Evolutionary conservation across 1,284 basidiomycete genomes (phyloP).

Genomic region (Trichosporon faecale): DNA sequence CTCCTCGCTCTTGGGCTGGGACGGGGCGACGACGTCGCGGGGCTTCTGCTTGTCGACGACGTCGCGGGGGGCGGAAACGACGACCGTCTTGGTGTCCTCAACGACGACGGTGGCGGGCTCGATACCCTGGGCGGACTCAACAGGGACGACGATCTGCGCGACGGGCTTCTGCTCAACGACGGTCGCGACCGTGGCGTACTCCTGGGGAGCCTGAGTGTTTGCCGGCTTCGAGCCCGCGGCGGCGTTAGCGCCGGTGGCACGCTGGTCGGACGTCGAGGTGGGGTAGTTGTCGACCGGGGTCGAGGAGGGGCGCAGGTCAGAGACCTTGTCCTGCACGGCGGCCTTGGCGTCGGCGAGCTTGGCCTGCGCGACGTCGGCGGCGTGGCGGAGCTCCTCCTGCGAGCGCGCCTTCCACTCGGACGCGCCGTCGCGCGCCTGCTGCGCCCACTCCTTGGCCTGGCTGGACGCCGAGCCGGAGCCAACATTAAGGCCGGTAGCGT

Average conservation of each 20-base stretch:
- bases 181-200: slow-evolving; percentile 40
- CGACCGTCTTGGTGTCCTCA: not conserved
- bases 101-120: slow-evolving; percentile 1
- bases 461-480: slow-evolving; percentile 59
- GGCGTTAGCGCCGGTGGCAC: not conserved
- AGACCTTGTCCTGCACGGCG: slow-evolving; percentile 22
- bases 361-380: slow-evolving; percentile 13
- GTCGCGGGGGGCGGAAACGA: not conserved
- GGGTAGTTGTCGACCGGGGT: slow-evolving; percentile 3
- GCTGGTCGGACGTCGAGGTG: not conserved
- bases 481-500: slow-evolving; percentile 67
- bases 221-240: not conserved
- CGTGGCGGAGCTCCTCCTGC: not conserved
- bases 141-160: slow-evolving; percentile 44
- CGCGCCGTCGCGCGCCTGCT: slow-evolving; percentile 11
- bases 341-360: slow-evolving; percentile 18
- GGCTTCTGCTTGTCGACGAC: slow-evolving; percentile 17
- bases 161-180: slow-evolving; percentile 50
- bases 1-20: slow-evolving; percentile 14
- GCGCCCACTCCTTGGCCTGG: slow-evolving; percentile 39
- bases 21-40: slow-evolving; percentile 12
- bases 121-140: slow-evolving; percentile 9
- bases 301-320: slow-evolving; percentile 13
- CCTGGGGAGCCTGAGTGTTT: slow-evolving; percentile 12
- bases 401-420: slow-evolving; percentile 17